Conservation (phyloP, 257 asterid species). For the Pogostemon cablin region DNA sequence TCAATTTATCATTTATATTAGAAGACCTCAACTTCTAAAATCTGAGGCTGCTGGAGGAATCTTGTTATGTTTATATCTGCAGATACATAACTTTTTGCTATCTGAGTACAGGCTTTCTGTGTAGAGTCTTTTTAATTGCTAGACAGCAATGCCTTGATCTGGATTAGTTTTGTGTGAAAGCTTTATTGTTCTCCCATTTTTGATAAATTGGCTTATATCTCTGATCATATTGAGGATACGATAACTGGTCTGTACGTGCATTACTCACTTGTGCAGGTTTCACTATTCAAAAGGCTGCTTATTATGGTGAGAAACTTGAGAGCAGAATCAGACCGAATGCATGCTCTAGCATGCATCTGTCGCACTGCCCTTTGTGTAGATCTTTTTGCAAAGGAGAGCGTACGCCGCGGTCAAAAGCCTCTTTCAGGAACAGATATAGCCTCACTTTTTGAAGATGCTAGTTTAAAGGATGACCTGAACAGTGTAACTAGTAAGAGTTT, state of each 20-base stretch:
- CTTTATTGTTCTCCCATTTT: constrained; percentile 21
- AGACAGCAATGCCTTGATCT: constrained; percentile 7
- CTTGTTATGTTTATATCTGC: neutral
- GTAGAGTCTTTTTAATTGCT: neutral
- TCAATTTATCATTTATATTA: neutral
- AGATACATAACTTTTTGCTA: neutral
- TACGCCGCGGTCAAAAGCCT: constrained; percentile 97
- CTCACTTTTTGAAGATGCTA: constrained; percentile 87
- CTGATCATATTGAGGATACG: neutral
- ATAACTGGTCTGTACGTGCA: constrained; percentile 17
- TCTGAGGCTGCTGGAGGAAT: neutral
- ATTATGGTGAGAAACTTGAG: constrained; percentile 94
- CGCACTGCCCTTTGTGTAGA: constrained; percentile 99
- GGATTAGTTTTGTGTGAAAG: constrained; percentile 12
- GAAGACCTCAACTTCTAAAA: neutral
- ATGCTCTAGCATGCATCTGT: constrained; percentile 94
- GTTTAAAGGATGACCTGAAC: constrained; percentile 82
- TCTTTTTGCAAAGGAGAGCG: constrained; percentile 93
- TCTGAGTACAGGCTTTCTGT: neutral
- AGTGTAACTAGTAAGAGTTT: constrained; percentile 77
- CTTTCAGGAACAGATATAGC: constrained; percentile 92
- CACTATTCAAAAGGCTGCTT: constrained; percentile 86
- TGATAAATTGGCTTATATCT: constrained; percentile 14
- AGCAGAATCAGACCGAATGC: constrained; percentile 98
- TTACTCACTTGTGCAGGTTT: constrained; percentile 58